These are phyloP conservation scores for Dipodascus geniculatus DNA, from an alignment of 805 yeast species.

Conservation along the genomic window DNA sequence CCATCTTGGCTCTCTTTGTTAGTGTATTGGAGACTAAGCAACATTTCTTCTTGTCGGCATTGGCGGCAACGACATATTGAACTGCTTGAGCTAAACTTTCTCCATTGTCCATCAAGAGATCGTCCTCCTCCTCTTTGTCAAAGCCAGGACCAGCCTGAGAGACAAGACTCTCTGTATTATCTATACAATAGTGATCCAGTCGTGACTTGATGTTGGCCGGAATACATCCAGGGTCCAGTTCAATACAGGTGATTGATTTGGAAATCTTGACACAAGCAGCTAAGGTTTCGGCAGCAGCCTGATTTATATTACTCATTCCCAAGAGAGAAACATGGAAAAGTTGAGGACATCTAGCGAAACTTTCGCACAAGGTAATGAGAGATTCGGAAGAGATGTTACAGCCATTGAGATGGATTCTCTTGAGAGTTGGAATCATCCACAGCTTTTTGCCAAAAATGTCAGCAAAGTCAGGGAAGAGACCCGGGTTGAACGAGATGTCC, in stretches of 20 bases:
- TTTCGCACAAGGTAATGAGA: constrained; percentile 49
- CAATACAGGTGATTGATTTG: constrained; percentile 52
- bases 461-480: constrained; percentile 51
- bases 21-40: not conserved
- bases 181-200: constrained; percentile 69
- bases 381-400: constrained; percentile 47
- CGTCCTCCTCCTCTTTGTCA: not conserved
- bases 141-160: not conserved
- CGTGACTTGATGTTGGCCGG: constrained; percentile 55
- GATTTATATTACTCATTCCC: constrained; percentile 51
- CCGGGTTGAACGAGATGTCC: constrained; percentile 62
- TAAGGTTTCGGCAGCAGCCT: constrained; percentile 50
- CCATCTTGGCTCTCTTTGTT: not conserved
- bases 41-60: not conserved
- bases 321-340: constrained; percentile 58
- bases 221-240: constrained; percentile 51
- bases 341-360: constrained; percentile 54
- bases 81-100: not conserved
- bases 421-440: constrained; percentile 54
- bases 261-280: constrained; percentile 58
- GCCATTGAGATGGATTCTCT: constrained; percentile 60
- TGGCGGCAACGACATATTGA: not conserved
- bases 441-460: constrained; percentile 48
- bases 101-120: not conserved
- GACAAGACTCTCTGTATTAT: constrained; percentile 39